A percentile compares a stretch with the other conserved stretches of the same genome.
Evolutionary conservation across 805 yeast species (phyloP).

Genomic region (Candida pseudofarinosa): DNA sequence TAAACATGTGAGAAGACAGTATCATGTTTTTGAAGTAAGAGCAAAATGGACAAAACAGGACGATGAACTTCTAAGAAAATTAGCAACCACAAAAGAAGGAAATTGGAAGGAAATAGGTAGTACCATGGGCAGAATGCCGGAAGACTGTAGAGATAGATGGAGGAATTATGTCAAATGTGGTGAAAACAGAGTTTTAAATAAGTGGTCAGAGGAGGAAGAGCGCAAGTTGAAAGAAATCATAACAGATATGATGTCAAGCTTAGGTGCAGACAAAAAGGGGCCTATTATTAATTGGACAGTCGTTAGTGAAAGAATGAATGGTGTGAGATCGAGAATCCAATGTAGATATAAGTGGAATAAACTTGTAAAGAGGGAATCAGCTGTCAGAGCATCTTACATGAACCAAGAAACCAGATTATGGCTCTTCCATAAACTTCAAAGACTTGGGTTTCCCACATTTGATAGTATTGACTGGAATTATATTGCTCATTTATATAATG

Average conservation of each 20-base stretch:
- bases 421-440: constrained; percentile 31
- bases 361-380: constrained; percentile 54
- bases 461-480: constrained; percentile 35
- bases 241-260: constrained; percentile 14
- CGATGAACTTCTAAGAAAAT: constrained; percentile 59
- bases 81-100: constrained; percentile 66
- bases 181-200: constrained; percentile 62
- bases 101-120: constrained; percentile 88
- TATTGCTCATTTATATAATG: constrained; percentile 23
- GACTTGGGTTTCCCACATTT: constrained; percentile 18
- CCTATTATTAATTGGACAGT: constrained; percentile 82
- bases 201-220: constrained; percentile 80
- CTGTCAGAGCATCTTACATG: constrained; percentile 29
- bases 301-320: constrained; percentile 87
- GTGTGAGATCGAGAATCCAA: constrained; percentile 84
- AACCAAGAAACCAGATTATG: constrained; percentile 30
- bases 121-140: constrained; percentile 88
- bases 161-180: constrained; percentile 95
- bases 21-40: constrained; percentile 80
- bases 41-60: constrained; percentile 90
- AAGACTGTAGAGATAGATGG: constrained; percentile 96
- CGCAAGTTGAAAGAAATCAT: constrained; percentile 40
- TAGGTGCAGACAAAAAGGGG: constrained; percentile 7
- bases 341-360: constrained; percentile 96
- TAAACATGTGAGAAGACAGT: constrained; percentile 87